Base-by-base conservation (phyloP, 2,329 filamentous ascomycete genomes). In the Claviceps sp. region DNA sequence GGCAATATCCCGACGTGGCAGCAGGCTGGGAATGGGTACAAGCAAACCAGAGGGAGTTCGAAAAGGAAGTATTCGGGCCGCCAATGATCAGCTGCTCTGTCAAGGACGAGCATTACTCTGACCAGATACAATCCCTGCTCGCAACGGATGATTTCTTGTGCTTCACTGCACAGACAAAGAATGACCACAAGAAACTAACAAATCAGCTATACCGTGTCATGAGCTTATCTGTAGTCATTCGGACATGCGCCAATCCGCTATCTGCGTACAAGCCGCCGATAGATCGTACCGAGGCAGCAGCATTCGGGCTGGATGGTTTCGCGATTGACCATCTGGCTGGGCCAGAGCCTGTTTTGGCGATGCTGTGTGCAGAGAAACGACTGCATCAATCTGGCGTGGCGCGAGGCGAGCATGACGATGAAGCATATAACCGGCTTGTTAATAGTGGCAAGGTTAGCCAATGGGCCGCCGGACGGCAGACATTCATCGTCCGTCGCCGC, bases 21-120 rank as follows among this genome's bases (percentile, higher is more conserved):
- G 71, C 64, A 57, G 89, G 83, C 2, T 95, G 88, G 82, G 74
- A 82, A 43, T 98, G 91, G 90, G 76, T 97, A 49, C 77, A 87
- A 61, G 66, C 80, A 2, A 81, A 98, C 63, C 76, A 76, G 54
- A 63, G 75, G 51, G 67, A 77, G 48, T 93, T 96, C 57, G 78
- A 86, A 61, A 81, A 85, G 57, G 76, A 85, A 53, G 82, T 96
- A 4, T 89, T 85, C 62, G 89, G 87, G 0, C 90, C 90, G 5
- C 82, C 90, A 0, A 79, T 93, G 61, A 72, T 95, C 36, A 84
- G 78, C 53, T 95, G 89, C 66, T 86, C 85, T 0, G 71, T 95
- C 50, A 89, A 84, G 58, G 80, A 95, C 58, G 74, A 81, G 38
- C 76, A 72, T 51, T 88, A 86, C 63, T 74, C 76, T 0, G 67